These are phyloP conservation scores for Nidula microcarpa DNA, from an alignment of 768 basidiomycete genomes.

Conservation along the genomic window DNA sequence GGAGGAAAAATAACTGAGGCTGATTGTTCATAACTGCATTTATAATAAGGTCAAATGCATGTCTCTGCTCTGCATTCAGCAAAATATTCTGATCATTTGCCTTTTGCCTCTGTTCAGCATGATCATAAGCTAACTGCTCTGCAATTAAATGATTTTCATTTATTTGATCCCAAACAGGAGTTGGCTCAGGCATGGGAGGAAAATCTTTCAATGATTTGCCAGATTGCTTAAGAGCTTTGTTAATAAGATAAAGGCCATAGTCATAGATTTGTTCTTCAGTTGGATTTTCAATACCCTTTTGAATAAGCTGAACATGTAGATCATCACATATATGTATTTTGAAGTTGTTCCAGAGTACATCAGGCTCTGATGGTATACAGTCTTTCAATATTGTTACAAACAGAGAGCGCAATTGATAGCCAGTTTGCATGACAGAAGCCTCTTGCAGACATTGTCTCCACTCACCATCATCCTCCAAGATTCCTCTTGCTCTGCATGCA, in stretches of 20 bases:
- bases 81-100: slow-evolving; percentile 3
- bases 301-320: slow-evolving; percentile 16
- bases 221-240: slow-evolving; percentile 17
- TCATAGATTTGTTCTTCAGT: slow-evolving; percentile 27
- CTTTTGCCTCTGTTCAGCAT: slow-evolving; percentile 5
- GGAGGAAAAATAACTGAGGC: slow-evolving; percentile 10
- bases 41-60: slow-evolving; percentile 23
- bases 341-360: slow-evolving; percentile 29
- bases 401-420: slow-evolving; percentile 24
- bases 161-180: slow-evolving; percentile 15
- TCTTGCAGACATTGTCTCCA: slow-evolving; percentile 39
- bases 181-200: slow-evolving; percentile 19
- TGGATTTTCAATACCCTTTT: slow-evolving; percentile 6
- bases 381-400: slow-evolving; percentile 36
- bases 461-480: slow-evolving; percentile 47
- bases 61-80: slow-evolving; percentile 27
- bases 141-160: slow-evolving; percentile 19
- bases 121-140: slow-evolving; percentile 19
- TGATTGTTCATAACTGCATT: slow-evolving; percentile 14
- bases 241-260: slow-evolving; percentile 38
- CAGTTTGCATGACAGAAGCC: slow-evolving; percentile 32
- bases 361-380: slow-evolving; percentile 28
- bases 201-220: slow-evolving; percentile 19
- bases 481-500: slow-evolving; percentile 30
- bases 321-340: slow-evolving; percentile 36